Evolutionary conservation across 768 basidiomycete species (phyloP), one percentile per base, ranked within the genome.

Genomic region (Lenzites betulinus): DNA sequence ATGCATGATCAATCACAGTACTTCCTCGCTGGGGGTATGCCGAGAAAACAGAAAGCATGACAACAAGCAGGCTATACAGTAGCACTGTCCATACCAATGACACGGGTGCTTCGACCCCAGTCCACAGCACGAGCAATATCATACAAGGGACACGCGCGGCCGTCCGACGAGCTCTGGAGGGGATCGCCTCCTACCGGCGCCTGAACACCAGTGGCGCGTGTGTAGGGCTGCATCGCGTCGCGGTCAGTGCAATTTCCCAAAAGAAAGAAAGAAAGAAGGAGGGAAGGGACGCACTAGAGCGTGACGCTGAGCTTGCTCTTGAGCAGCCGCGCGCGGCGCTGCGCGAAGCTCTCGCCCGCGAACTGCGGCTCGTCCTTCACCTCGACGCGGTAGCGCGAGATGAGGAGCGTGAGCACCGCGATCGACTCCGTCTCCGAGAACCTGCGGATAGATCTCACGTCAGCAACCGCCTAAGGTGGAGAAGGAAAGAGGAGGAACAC

Each of bases 311-410:
- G 67, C 35, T 68, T 72, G 15, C 69, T 64, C 23, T 67, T 62
- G 56, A 83, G 62, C 39, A 85, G 66, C 41, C 82, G 73, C 48
- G 66, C 73, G 63, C 76, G 81, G 52, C 75, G 73, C 66, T 80
- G 70, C 63, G 79, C 80, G 54, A 82, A 79, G 0, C 78, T 76
- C 67, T 83, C 82, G 12, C 66, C 60, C 0, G 75, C 74, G 66
- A 80, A 83, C 58, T 80, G 73, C 7, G 79, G 78, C 49, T 85
- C 83, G 26, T 83, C 80, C 60, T 79, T 79, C 33, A 84, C 66
- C 46, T 78, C 76, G 51, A 85, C 75, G 58, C 74, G 77, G 69
- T 81, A 85, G 28, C 68, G 72, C 8, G 73, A 73, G 16, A 84
- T 67, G 35, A 86, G 66, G 70, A 80, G 74, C 16, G 81, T 79